Evolutionary conservation across 352 stramenopile species (phyloP), one percentile per base, ranked within the genome.

Genomic region (Globisporangium alternatum): DNA sequence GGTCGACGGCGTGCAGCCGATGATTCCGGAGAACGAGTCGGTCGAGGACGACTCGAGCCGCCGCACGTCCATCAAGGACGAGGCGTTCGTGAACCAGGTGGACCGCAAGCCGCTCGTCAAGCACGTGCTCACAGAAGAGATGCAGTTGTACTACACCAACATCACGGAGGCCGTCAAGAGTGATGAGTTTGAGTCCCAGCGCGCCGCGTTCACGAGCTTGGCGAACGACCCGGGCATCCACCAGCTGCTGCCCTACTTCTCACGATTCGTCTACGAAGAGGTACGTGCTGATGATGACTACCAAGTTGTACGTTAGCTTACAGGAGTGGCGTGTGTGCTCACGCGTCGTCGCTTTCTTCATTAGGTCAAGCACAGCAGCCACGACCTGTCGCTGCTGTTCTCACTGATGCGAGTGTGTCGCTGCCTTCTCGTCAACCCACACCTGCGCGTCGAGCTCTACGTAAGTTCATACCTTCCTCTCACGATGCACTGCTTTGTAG

Each of bases 391-490:
- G 45, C 75, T 93, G 56, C 73, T 97, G 1, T 86, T 77, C 45
- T 86, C 90, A 22, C 80, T 98, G 49, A 91, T 98, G 72, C 84
- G 89, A 64, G 81, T 97, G 21, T 93, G 86, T 56, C 80, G 86
- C 68, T 96, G 86, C 74, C 58, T 98, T 56, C 81, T 98, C 15
- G 76, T 81, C 21, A 98, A 98, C 79, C 79, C 84, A 19, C 83
- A 91, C 60, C 78, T 98, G 30, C 91, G 96, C 73, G 86, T 98
- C 15, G 95, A 98, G 76, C 78, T 98, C 53, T 97, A 95, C 60
- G 86, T 95, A 75, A n/a, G 83, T 80, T 35, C 7, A 3, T 12
- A n/a, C 7, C 10, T 31, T 28, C 35, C 37, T 37, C 19, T 52
- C 7, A 19, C 31, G 43, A 5, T 57, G 21, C 6, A 8, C 0